phyloP scores from a whole-genome alignment of 805 yeast species.

The Debaryomyces tyrocola region DNA sequence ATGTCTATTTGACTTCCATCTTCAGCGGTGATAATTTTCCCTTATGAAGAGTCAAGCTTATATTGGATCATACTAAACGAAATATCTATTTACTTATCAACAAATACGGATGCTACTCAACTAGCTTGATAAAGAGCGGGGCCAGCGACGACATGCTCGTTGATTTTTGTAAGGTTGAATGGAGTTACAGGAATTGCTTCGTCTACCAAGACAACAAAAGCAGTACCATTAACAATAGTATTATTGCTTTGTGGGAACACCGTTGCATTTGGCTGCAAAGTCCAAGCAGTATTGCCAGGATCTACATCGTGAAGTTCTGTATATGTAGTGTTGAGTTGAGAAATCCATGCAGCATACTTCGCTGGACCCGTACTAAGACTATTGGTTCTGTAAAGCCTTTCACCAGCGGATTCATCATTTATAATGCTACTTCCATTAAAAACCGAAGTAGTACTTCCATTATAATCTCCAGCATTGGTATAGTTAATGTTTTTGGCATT shows the following conservation, averaged over 20 bases:
- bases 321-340: background rate
- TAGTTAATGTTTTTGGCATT: background rate
- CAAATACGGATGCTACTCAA: no score
- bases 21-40: no score
- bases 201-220: background rate
- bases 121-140: slow-evolving; percentile 1
- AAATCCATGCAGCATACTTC: slow-evolving; percentile 1
- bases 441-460: background rate
- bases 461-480: background rate
- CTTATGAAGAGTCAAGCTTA: no score
- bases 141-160: background rate
- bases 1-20: no score
- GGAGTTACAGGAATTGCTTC: background rate
- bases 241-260: slow-evolving; percentile 1
- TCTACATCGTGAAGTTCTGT: background rate
- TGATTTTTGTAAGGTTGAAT: background rate
- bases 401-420: background rate
- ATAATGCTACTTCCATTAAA: background rate
- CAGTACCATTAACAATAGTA: slow-evolving; percentile 3
- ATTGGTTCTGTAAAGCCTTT: background rate
- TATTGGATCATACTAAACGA: no score
- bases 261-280: background rate
- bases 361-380: background rate
- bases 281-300: background rate
- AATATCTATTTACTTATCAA: no score